Conservation (phyloP, 2,329 filamentous ascomycete species). For the Arthrobotrys conoides region DNA sequence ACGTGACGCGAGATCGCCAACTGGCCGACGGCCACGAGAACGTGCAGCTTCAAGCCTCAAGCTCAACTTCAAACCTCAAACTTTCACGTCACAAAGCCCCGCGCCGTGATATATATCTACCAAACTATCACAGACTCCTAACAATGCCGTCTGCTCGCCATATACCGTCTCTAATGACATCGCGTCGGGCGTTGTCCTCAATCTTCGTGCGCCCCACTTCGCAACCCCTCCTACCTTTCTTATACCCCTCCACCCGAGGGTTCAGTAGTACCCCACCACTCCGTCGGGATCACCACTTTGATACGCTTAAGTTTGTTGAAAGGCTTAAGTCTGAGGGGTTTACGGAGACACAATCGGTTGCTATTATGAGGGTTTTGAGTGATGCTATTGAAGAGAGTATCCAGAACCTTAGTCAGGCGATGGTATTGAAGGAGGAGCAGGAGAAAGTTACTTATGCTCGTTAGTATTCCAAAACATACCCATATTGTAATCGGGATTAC, state of each 20-base stretch:
- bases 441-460: slow-evolving; percentile 81
- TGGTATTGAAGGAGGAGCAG: slow-evolving; percentile 95
- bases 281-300: slow-evolving; percentile 90
- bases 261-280: slow-evolving; percentile 79
- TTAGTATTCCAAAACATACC: background rate
- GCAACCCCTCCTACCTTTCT: slow-evolving; percentile 32
- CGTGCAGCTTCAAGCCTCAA: slow-evolving; percentile 1
- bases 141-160: slow-evolving; percentile 35
- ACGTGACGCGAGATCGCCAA: slow-evolving; percentile 34
- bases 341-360: slow-evolving; percentile 92
- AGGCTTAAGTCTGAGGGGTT: slow-evolving; percentile 90
- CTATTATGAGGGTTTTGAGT: slow-evolving; percentile 98
- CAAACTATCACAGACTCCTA: background rate
- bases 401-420: slow-evolving; percentile 95
- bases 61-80: background rate
- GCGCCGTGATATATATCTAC: background rate
- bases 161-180: background rate
- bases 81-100: background rate
- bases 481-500: too few species aligned
- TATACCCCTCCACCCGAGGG: slow-evolving; percentile 24
- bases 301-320: slow-evolving; percentile 97
- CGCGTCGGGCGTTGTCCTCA: slow-evolving; percentile 21
- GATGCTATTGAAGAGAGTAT: slow-evolving; percentile 98
- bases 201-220: slow-evolving; percentile 31
- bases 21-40: slow-evolving; percentile 3